phyloP scores from a whole-genome alignment of 2,329 filamentous ascomycete genomes.

The Incumbomyces delicatus region DNA sequence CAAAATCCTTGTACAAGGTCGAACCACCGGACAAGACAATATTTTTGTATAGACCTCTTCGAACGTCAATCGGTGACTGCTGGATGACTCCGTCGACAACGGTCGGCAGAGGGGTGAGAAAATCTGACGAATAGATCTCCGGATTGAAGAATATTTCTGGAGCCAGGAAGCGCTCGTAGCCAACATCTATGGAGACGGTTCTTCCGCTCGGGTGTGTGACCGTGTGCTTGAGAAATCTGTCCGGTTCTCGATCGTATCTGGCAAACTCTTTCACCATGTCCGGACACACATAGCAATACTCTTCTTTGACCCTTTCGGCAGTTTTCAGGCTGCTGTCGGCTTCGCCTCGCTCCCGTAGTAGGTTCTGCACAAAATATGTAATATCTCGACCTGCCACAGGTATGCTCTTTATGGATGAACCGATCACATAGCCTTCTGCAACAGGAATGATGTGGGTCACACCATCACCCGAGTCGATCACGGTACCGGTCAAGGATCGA shows the following conservation, averaged over 20 bases:
- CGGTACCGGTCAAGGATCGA: conserved; percentile 88
- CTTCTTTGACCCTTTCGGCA: conserved; percentile 95
- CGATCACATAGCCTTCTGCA: conserved; percentile 96
- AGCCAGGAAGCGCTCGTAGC: conserved; percentile 94
- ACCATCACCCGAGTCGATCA: conserved; percentile 97
- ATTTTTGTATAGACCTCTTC: conserved; percentile 97
- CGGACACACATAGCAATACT: conserved; percentile 96
- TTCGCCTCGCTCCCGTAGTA: conserved; percentile 91
- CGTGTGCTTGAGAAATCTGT: conserved; percentile 81
- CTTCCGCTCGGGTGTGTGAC: conserved; percentile 79
- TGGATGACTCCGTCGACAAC: conserved; percentile 97
- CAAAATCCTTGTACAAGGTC: conserved; percentile 97
- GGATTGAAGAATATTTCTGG: conserved; percentile 99
- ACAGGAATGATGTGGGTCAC: conserved; percentile 98
- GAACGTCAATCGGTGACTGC: conserved; percentile 93
- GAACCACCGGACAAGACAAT: conserved; percentile 96
- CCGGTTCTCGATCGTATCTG: conserved; percentile 85
- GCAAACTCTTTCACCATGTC: conserved; percentile 98
- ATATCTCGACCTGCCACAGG: conserved; percentile 97
- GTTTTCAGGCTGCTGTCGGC: conserved; percentile 95
- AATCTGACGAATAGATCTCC: conserved; percentile 98
- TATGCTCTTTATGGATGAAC: conserved; percentile 97
- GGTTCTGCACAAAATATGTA: conserved; percentile 95
- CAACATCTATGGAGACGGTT: conserved; percentile 78
- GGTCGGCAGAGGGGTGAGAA: conserved; percentile 84